Base-by-base conservation (phyloP, 331 rosid species). In the Malus hybrid region DNA sequence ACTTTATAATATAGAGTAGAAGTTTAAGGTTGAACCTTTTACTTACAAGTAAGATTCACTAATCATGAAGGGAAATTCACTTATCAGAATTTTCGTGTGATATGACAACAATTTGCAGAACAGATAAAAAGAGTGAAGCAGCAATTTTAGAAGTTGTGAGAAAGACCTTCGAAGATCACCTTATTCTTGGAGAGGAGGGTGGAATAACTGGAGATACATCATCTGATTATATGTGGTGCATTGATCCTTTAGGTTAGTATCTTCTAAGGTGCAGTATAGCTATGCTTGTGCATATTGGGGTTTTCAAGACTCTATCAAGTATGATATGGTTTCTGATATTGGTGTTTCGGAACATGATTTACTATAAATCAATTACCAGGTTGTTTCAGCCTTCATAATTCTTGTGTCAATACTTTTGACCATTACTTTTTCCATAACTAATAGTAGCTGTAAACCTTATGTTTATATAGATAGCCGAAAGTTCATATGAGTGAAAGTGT, bases 181-280 rank as follows among this genome's bases (percentile, higher is more conserved):
- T 94, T 71, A 68, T 94, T 87, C 96, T 94, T 76, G 99, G 99
- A 74, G 99, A 94, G 83, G 99, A 94, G 89, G 99, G 97, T 73
- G 99, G 99, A 66, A 61, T 92, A 75, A 92, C 89, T 70, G 99
- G 99, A 85, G 91, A 94, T 32, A 76, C 91, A 72, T 72, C 95
- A 42, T 94, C 97, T 56, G 92, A 94, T 84, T 94, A 94, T 89
- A 93, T 94, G 69, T 94, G 99, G 97, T 94, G 97, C 96, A 87
- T 94, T 74, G 99, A 94, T 82, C 99, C 99, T 52, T 83, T 94
- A 89, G 99, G 97, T 94, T 69, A 63, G 94, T 73, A 22, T 77
- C 56, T 66, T 65, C 34, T 14, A 62, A 62, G 66, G 48, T 52
- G 28, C 4, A 13, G 19, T 10, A 10, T 50, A 19, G 18, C 46